These are phyloP conservation scores for Aspergillus costaricaensis DNA, from an alignment of 2,329 filamentous ascomycete species.

Conservation along the genomic window DNA sequence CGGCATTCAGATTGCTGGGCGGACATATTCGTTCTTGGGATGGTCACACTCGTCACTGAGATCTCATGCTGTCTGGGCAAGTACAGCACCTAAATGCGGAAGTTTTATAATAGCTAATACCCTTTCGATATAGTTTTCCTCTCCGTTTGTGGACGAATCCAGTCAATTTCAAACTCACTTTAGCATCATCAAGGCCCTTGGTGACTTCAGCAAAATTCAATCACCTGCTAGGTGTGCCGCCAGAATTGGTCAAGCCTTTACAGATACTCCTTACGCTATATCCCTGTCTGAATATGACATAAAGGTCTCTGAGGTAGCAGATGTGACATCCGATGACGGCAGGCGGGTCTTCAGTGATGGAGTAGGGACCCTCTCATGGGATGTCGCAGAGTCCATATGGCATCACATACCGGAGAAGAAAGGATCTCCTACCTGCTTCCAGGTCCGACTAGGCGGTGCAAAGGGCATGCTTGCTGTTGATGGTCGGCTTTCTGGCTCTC, in stretches of 20 bases:
- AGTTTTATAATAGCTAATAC: no score
- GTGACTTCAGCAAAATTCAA: slow-evolving; percentile 53
- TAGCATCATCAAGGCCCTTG: slow-evolving; percentile 50
- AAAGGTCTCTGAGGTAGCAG: slow-evolving; percentile 23
- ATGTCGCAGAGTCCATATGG: slow-evolving; percentile 62
- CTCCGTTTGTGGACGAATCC: slow-evolving; percentile 47
- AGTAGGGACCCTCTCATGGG: slow-evolving; percentile 69
- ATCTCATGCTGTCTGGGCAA: slow-evolving; percentile 66
- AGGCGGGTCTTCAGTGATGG: slow-evolving; percentile 74
- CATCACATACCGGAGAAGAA: slow-evolving; percentile 50
- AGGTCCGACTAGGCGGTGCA: slow-evolving; percentile 71
- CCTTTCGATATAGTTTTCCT: no score
- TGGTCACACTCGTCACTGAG: slow-evolving; percentile 79
- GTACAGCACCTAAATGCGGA: no score
- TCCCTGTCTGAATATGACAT: slow-evolving; percentile 38
- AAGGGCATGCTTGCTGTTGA: slow-evolving; percentile 81
- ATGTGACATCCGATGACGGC: slow-evolving; percentile 36
- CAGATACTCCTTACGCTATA: slow-evolving; percentile 69
- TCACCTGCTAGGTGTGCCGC: slow-evolving; percentile 61
- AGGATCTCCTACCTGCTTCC: slow-evolving; percentile 64
- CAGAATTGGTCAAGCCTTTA: slow-evolving; percentile 67
- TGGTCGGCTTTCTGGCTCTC: slow-evolving; percentile 56
- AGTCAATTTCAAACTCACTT: slow-evolving; percentile 34
- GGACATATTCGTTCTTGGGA: slow-evolving; percentile 67
- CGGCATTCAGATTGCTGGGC: slow-evolving; percentile 65